A percentile compares a stretch with the other conserved stretches of the same genome.
phyloP scores from a whole-genome alignment of 1,284 basidiomycete species.

The Austroboletus novae-zelandiae region DNA sequence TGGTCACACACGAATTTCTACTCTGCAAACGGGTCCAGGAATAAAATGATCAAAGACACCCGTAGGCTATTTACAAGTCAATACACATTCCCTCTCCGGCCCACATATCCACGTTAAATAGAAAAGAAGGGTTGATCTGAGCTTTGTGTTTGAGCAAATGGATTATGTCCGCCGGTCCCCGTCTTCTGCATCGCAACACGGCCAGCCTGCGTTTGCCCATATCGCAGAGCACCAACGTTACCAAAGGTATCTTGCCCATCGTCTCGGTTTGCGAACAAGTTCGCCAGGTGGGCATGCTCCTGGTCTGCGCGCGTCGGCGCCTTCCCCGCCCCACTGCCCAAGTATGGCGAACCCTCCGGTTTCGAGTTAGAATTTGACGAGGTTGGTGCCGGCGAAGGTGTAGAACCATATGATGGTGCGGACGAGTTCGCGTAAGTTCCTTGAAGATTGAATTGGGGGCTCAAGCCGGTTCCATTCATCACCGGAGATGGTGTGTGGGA shows the following conservation, averaged over 20 bases:
- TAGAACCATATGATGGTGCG: slow-evolving; percentile 33
- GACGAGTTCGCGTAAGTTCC: slow-evolving; percentile 56
- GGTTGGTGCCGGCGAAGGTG: slow-evolving; percentile 39
- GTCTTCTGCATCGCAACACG: slow-evolving; percentile 59
- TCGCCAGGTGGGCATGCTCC: slow-evolving; percentile 76
- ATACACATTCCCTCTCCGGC: not conserved
- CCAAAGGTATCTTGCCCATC: slow-evolving; percentile 95
- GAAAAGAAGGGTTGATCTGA: slow-evolving; percentile 84
- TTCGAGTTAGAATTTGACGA: slow-evolving; percentile 35
- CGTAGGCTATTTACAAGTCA: slow-evolving; percentile 11
- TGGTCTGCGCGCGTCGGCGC: slow-evolving; percentile 42
- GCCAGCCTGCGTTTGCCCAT: slow-evolving; percentile 66
- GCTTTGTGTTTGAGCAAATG: slow-evolving; percentile 64
- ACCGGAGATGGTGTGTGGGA: slow-evolving; percentile 34
- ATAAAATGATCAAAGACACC: not conserved
- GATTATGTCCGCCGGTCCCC: slow-evolving; percentile 61
- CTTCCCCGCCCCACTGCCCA: slow-evolving; percentile 25
- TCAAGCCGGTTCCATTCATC: slow-evolving; percentile 27
- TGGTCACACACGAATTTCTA: too few relatives aligned
- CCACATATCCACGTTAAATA: slow-evolving; percentile 40
- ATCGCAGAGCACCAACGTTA: slow-evolving; percentile 79
- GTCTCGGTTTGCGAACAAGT: slow-evolving; percentile 79
- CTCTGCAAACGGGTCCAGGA: too few relatives aligned
- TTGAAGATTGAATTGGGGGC: slow-evolving; percentile 59
- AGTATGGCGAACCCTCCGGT: slow-evolving; percentile 18